These are phyloP conservation scores for Globisporangium nagaii DNA, from an alignment of 352 stramenopile species.

Conservation along the genomic window DNA sequence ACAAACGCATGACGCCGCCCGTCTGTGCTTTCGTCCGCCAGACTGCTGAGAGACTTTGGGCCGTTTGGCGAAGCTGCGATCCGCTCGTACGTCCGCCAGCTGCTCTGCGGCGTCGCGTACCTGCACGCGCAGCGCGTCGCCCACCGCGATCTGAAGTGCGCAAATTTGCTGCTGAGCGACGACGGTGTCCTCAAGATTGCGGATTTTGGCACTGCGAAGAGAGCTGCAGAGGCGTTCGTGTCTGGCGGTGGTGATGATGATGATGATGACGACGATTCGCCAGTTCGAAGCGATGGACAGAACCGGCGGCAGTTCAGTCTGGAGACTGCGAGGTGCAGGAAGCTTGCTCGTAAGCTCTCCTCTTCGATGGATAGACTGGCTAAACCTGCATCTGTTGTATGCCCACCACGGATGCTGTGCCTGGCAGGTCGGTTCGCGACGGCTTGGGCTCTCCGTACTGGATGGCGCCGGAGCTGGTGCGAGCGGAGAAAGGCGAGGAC, in stretches of 20 bases:
- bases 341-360: neutral
- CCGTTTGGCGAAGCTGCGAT: conserved; percentile 61
- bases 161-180: conserved; percentile 72
- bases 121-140: conserved; percentile 67
- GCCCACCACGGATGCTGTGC: too few relatives aligned
- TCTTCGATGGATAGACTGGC: neutral
- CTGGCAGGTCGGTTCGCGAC: conserved; percentile 60
- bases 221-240: conserved; percentile 6
- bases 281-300: neutral
- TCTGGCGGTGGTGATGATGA: too few relatives aligned
- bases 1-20: too few relatives aligned
- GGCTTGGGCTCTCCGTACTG: conserved; percentile 90
- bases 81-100: conserved; percentile 42
- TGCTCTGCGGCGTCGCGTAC: conserved; percentile 63
- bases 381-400: neutral
- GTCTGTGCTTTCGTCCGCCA: conserved; percentile 3
- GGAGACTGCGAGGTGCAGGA: conserved; percentile 12
- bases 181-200: conserved; percentile 74
- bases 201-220: conserved; percentile 83
- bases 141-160: conserved; percentile 87
- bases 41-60: conserved; percentile 79
- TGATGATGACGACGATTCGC: conserved; percentile 5
- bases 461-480: conserved; percentile 95
- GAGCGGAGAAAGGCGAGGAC: conserved; percentile 58
- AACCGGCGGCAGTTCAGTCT: neutral